These are phyloP conservation scores for Coemansia sp. DNA, from an alignment of 192 early-diverging fungal genomes.

Conservation along the genomic window DNA sequence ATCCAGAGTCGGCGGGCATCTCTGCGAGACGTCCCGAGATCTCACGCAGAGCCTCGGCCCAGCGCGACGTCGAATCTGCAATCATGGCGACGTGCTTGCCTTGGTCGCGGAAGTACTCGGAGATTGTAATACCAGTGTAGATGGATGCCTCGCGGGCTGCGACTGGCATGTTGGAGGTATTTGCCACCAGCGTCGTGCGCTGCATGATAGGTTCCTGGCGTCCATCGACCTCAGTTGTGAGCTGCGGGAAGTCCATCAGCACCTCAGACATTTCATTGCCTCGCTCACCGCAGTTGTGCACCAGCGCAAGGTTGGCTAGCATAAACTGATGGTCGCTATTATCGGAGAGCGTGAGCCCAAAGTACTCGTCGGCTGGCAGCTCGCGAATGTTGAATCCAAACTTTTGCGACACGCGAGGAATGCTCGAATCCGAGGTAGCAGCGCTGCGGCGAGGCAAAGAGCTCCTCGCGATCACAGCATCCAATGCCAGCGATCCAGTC, in stretches of 20 bases:
- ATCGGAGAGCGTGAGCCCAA: slow-evolving; percentile 31
- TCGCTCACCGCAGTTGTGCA: slow-evolving; percentile 82
- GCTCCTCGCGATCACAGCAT: slow-evolving; percentile 17
- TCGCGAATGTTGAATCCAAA: slow-evolving; percentile 19
- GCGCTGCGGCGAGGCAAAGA: slow-evolving; percentile 1
- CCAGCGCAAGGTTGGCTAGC: slow-evolving; percentile 52
- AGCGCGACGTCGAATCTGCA: slow-evolving; percentile 99
- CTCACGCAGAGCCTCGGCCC: slow-evolving; percentile 99
- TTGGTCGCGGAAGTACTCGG: slow-evolving; percentile 99
- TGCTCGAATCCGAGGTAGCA: not conserved
- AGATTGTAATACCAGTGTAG: slow-evolving; percentile 99
- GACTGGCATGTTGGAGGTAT: slow-evolving; percentile 99
- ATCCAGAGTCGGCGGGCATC: slow-evolving; percentile 99
- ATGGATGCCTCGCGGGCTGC: slow-evolving; percentile 99
- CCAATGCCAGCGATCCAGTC: not conserved
- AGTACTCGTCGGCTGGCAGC: slow-evolving; percentile 31
- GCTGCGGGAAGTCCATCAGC: slow-evolving; percentile 98
- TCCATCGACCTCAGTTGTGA: slow-evolving; percentile 92
- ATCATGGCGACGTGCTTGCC: slow-evolving; percentile 99
- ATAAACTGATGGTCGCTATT: slow-evolving; percentile 56
- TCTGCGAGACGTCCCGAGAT: slow-evolving; percentile 99
- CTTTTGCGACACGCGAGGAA: slow-evolving; percentile 9
- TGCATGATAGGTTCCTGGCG: slow-evolving; percentile 99
- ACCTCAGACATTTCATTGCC: slow-evolving; percentile 99
- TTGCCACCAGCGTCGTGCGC: slow-evolving; percentile 98